Percentiles rank a stretch among this genome's conserved stretches.
These are phyloP conservation scores for Pisolithus thermaeus DNA, from an alignment of 1,284 basidiomycete genomes.

Conservation along the genomic window DNA sequence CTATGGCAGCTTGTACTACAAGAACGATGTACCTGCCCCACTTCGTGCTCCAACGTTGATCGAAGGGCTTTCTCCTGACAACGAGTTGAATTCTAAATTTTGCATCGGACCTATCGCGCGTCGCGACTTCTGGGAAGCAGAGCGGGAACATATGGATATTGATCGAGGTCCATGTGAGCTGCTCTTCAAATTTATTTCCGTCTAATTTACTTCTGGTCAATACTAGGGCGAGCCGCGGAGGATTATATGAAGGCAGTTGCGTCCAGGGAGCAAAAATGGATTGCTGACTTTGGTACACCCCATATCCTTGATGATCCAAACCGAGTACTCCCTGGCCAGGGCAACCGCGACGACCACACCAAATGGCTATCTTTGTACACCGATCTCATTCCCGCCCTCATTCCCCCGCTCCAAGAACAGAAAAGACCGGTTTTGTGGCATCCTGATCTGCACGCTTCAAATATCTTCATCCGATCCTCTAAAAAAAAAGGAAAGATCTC, in stretches of 20 bases:
- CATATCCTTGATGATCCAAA: conserved; percentile 2
- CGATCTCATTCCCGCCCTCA: neutral
- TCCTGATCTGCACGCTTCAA: conserved; percentile 1
- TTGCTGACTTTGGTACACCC: neutral
- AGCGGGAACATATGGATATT: conserved; percentile 13
- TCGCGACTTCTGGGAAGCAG: conserved; percentile 23
- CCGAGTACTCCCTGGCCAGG: conserved; percentile 4
- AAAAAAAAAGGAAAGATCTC: neutral
- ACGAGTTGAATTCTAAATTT: conserved; percentile 11
- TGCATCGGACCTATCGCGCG: conserved; percentile 23
- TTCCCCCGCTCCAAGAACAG: conserved; percentile 2
- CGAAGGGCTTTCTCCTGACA: conserved; percentile 2
- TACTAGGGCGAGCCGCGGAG: conserved; percentile 1
- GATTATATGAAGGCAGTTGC: conserved; percentile 4
- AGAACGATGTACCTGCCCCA: conserved; percentile 25
- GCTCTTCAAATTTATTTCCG: neutral
- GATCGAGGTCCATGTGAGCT: conserved; percentile 25
- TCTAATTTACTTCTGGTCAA: neutral
- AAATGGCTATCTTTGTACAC: neutral
- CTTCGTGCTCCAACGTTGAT: conserved; percentile 18
- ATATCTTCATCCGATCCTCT: conserved; percentile 1
- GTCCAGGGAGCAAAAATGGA: conserved; percentile 4
- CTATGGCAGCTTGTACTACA: conserved; percentile 32
- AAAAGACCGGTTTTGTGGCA: conserved; percentile 5
- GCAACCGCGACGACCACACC: conserved; percentile 3